Conservation (phyloP, 2,329 filamentous ascomycete genomes). For the Elsinoe perseae region DNA sequence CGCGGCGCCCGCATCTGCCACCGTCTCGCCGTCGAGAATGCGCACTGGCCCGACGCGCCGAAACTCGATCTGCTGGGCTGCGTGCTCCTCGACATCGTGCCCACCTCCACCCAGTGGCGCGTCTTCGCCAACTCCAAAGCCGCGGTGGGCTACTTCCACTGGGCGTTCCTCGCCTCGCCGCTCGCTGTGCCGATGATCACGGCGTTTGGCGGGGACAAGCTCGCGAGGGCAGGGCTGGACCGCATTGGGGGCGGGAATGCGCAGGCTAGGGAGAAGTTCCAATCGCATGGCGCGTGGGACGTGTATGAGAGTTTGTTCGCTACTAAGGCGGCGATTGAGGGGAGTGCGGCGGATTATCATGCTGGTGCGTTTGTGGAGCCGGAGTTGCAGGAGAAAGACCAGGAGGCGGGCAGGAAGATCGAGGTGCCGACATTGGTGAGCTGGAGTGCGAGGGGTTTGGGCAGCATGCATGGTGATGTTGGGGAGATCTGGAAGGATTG, state of each 20-base stretch:
- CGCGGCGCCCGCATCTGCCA: slow-evolving; percentile 45
- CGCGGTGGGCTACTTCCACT: slow-evolving; percentile 41
- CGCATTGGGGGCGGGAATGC: slow-evolving; percentile 25
- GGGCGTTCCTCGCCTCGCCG: slow-evolving; percentile 45
- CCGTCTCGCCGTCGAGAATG: slow-evolving; percentile 39
- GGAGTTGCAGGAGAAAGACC: slow-evolving; percentile 39
- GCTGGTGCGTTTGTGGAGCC: slow-evolving; percentile 38
- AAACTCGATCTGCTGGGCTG: slow-evolving; percentile 31
- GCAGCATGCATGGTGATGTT: slow-evolving; percentile 37
- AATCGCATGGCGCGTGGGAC: slow-evolving; percentile 35
- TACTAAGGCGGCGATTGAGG: slow-evolving; percentile 35
- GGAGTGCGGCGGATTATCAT: slow-evolving; percentile 43
- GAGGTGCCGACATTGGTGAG: slow-evolving; percentile 37
- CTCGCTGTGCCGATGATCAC: slow-evolving; percentile 39
- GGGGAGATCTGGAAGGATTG: slow-evolving; percentile 39
- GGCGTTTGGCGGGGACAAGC: slow-evolving; percentile 37
- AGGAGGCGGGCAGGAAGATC: slow-evolving; percentile 39
- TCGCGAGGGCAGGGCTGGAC: slow-evolving; percentile 30
- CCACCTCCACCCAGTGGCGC: slow-evolving; percentile 41
- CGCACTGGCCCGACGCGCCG: slow-evolving; percentile 20
- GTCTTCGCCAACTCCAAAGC: slow-evolving; percentile 34
- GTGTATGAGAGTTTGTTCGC: slow-evolving; percentile 40
- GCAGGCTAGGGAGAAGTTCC: slow-evolving; percentile 26
- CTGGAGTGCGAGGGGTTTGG: slow-evolving; percentile 38
- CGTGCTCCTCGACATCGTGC: slow-evolving; percentile 44